Evolutionary conservation across 1,139 yeast species (phyloP).

Genomic region (Scheffersomyces quercinus): DNA sequence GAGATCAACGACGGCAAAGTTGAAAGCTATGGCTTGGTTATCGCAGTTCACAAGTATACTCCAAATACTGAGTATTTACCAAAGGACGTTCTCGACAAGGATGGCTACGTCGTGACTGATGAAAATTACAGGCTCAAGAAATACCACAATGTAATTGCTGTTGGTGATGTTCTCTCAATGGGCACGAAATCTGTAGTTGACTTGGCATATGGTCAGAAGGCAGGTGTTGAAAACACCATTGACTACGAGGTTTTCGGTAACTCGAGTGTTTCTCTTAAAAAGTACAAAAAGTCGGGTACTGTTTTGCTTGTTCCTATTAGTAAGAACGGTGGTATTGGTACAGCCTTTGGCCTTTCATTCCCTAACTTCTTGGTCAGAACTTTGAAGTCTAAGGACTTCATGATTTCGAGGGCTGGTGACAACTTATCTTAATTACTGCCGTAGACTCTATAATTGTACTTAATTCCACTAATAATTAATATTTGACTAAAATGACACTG

Average conservation of each 20-base stretch:
- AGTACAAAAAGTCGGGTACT: slow-evolving; percentile 13
- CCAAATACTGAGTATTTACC: slow-evolving; percentile 27
- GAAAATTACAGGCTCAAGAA: slow-evolving; percentile 23
- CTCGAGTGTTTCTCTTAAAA: slow-evolving; percentile 10
- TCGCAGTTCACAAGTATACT: slow-evolving; percentile 20
- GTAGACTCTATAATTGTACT: too few relatives aligned
- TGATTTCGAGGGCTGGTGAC: slow-evolving; percentile 8
- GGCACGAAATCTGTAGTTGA: slow-evolving; percentile 26
- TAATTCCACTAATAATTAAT: too few relatives aligned
- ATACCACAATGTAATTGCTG: slow-evolving; percentile 26
- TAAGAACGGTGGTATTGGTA: slow-evolving; percentile 38
- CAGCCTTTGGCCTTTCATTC: slow-evolving; percentile 24
- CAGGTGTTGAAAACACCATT: slow-evolving; percentile 16
- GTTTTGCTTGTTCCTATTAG: slow-evolving; percentile 33
- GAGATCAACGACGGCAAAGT: slow-evolving; percentile 16
- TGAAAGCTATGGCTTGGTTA: slow-evolving; percentile 26
- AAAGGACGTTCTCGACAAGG: slow-evolving; percentile 8
- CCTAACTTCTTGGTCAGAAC: slow-evolving; percentile 32
- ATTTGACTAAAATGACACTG: too few relatives aligned
- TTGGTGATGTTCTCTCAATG: slow-evolving; percentile 34
- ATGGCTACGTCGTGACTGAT: slow-evolving; percentile 23
- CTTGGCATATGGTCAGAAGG: slow-evolving; percentile 23
- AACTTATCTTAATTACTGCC: slow-evolving; percentile 2
- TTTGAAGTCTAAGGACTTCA: slow-evolving; percentile 18
- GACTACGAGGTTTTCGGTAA: slow-evolving; percentile 16